Evolutionary conservation across 169 alveolate species (phyloP), one percentile per base, ranked within the genome.

Genomic region (Pseudocohnilembus persalinus): DNA sequence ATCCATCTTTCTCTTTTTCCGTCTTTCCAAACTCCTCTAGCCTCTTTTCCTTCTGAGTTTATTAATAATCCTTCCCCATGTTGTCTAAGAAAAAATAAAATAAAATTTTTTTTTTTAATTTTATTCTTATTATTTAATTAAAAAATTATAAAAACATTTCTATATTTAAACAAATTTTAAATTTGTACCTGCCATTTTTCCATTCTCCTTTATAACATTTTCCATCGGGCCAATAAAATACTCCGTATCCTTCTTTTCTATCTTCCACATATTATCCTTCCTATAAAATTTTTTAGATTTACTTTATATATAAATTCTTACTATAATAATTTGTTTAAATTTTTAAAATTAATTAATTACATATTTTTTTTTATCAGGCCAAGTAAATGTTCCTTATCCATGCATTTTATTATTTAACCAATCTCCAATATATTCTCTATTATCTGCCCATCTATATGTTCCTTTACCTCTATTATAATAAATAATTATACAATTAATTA

Each of bases 341-440:
- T 82, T 78, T 31, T 95, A 49, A 11, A 49, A 49, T 4, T 20
- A 11, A 49, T 49, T 20, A 49, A 11, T 95, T 68, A 84, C 81
- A 90, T 93, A 94, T 78, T 76, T 73, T 80, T 92, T 90, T 49
- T 96, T 96, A 88, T 93, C 96, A 26, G 93, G 90, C 96, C 96
- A 93, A 35, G 73, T 77, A 83, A 90, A 90, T 26, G 89, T 81
- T 15, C 97, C 97, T 73, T 86, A 85, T 31, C 96, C 95, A 74
- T 93, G 87, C 86, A 90, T 89, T 85, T 88, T 78, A 89, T 92
- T 92, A 87, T 92, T 82, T 33, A 73, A 76, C 93, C 93, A 95
- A 31, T 93, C 93, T 64, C 97, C 97, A n/a, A 81, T 35, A 88
- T 91, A 95, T 34, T 74, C 88, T 87, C 93, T 92, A n/a, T 95